phyloP scores from a whole-genome alignment of 2,329 filamentous ascomycete genomes.

The Trichothecium roseum region DNA sequence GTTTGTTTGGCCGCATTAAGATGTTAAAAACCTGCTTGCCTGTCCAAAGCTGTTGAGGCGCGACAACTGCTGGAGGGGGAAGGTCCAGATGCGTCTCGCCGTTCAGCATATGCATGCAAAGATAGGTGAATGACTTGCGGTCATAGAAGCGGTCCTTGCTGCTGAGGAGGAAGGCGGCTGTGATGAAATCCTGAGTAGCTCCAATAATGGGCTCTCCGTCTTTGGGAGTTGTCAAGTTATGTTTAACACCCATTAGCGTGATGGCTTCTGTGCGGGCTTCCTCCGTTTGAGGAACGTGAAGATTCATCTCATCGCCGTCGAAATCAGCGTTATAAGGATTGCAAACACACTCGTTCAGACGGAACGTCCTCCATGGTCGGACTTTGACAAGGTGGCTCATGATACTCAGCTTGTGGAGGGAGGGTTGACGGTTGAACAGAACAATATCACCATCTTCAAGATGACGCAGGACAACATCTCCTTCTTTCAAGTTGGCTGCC shows the following conservation, averaged over 20 bases:
- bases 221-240: slow-evolving; percentile 91
- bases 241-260: slow-evolving; percentile 93
- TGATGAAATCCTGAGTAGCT: slow-evolving; percentile 99
- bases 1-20: slow-evolving; percentile 76
- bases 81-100: slow-evolving; percentile 68
- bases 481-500: slow-evolving; percentile 66
- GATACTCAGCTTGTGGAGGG: slow-evolving; percentile 96
- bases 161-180: slow-evolving; percentile 81
- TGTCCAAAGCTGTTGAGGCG: slow-evolving; percentile 84
- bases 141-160: slow-evolving; percentile 92
- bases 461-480: slow-evolving; percentile 89
- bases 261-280: slow-evolving; percentile 93
- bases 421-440: slow-evolving; percentile 95
- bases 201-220: slow-evolving; percentile 98
- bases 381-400: slow-evolving; percentile 92
- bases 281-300: slow-evolving; percentile 96
- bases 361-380: slow-evolving; percentile 89
- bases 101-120: slow-evolving; percentile 91
- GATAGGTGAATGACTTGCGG: slow-evolving; percentile 75
- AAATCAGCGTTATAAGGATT: slow-evolving; percentile 99
- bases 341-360: slow-evolving; percentile 96
- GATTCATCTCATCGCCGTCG: slow-evolving; percentile 97
- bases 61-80: slow-evolving; percentile 76
- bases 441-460: slow-evolving; percentile 93
- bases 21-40: slow-evolving; percentile 95